Evolutionary conservation across 352 stramenopile species (phyloP).

Genomic region (Globisporangium takayamanum): DNA sequence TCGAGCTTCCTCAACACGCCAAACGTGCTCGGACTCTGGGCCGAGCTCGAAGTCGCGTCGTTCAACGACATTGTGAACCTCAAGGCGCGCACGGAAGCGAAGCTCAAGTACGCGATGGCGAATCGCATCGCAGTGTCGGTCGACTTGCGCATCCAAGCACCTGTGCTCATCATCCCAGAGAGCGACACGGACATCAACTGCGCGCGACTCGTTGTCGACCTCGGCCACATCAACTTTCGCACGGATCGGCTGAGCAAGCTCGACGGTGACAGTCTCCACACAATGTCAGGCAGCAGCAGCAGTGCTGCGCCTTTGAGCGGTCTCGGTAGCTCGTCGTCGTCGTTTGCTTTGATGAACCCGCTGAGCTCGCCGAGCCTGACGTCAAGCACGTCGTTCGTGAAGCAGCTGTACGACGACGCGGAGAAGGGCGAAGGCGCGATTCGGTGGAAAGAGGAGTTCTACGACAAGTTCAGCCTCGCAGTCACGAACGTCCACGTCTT

Average conservation of each 20-base stretch:
- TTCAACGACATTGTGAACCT: conserved; percentile 90
- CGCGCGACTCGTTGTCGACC: conserved; percentile 69
- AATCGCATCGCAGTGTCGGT: conserved; percentile 76
- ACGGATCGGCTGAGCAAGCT: conserved; percentile 79
- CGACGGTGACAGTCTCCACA: conserved; percentile 41
- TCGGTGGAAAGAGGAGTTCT: conserved; percentile 89
- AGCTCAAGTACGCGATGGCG: conserved; percentile 86
- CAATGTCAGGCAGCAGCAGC: conserved; percentile 21
- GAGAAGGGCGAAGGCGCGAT: conserved; percentile 78
- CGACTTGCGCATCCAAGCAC: conserved; percentile 80
- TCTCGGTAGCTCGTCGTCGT: conserved; percentile 24
- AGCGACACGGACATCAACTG: conserved; percentile 79
- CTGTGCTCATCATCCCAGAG: conserved; percentile 78
- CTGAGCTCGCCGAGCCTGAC: conserved; percentile 34
- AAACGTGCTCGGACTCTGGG: conserved; percentile 71
- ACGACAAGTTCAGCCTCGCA: conserved; percentile 85
- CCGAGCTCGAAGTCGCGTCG: conserved; percentile 82
- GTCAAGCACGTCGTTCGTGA: conserved; percentile 72
- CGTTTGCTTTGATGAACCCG: conserved; percentile 35
- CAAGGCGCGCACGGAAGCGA: conserved; percentile 80
- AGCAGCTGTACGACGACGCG: conserved; percentile 82
- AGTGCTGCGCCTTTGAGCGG: conserved; percentile 23
- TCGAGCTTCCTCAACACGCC: conserved; percentile 73
- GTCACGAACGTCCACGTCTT: conserved; percentile 82
- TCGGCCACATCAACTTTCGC: conserved; percentile 80